Percentiles rank a stretch among this genome's conserved stretches.
These are phyloP conservation scores for Gnomoniopsis smithogilvyi DNA, from an alignment of 2,329 filamentous ascomycete species.

Conservation along the genomic window DNA sequence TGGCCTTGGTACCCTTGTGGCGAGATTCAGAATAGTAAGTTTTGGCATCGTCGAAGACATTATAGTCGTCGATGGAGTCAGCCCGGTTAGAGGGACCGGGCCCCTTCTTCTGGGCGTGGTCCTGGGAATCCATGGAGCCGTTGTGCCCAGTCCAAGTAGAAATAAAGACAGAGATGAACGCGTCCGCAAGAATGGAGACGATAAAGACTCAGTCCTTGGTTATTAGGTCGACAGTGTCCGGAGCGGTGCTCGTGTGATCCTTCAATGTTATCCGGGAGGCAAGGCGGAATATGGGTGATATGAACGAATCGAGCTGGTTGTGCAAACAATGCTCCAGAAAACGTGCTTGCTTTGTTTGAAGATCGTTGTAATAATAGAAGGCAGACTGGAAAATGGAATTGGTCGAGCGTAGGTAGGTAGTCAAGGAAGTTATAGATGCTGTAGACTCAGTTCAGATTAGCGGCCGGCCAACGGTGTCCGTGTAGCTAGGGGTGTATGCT, in stretches of 20 bases:
- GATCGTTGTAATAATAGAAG: slow-evolving; percentile 6
- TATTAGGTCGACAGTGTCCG: not conserved
- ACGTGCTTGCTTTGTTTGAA: not conserved
- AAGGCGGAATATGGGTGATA: not conserved
- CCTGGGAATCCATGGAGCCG: slow-evolving; percentile 9
- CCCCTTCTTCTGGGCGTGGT: slow-evolving; percentile 8
- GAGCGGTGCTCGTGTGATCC: not conserved
- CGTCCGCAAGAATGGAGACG: too few relatives aligned
- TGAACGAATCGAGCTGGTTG: not conserved
- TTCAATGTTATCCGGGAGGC: not conserved
- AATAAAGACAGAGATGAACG: not conserved
- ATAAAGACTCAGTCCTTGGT: not conserved
- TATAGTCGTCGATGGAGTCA: slow-evolving; percentile 43
- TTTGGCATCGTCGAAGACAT: slow-evolving; percentile 54
- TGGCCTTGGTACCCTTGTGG: slow-evolving; percentile 42
- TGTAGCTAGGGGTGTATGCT: not conserved
- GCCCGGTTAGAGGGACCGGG: slow-evolving; percentile 10
- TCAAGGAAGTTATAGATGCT: not conserved
- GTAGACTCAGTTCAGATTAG: slow-evolving; percentile 12
- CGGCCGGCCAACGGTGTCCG: slow-evolving; percentile 5
- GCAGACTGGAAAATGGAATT: not conserved
- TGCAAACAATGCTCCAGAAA: not conserved
- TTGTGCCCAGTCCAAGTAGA: not conserved
- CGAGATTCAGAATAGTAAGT: slow-evolving; percentile 59
- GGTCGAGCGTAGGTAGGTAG: slow-evolving; percentile 1